phyloP scores from a whole-genome alignment of 192 early-diverging fungal species.

The Backusella sp. region DNA sequence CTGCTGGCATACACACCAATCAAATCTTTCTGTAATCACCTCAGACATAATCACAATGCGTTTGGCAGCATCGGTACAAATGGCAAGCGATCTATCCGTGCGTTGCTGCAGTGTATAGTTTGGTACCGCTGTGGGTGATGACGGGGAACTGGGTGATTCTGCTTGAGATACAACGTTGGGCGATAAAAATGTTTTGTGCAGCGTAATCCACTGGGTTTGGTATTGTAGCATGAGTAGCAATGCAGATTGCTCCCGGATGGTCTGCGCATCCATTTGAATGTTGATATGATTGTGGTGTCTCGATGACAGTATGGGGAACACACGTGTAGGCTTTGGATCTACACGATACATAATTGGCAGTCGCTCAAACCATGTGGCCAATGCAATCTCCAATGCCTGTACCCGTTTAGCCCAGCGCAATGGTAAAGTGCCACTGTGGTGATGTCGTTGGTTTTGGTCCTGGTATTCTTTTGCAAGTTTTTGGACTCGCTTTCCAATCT shows the following conservation, averaged over 20 bases:
- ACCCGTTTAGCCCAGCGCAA: conserved; percentile 15
- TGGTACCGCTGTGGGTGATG: background rate
- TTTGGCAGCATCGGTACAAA: conserved; percentile 30
- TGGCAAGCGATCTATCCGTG: conserved; percentile 22
- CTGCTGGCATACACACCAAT: conserved; percentile 34
- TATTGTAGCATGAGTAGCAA: conserved; percentile 36
- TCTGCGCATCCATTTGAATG: conserved; percentile 16
- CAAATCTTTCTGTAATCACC: conserved; percentile 19
- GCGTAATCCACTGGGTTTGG: conserved; percentile 34
- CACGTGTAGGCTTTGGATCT: conserved; percentile 6
- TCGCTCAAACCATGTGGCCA: conserved; percentile 27
- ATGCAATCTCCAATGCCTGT: conserved; percentile 20
- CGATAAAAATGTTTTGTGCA: conserved; percentile 33
- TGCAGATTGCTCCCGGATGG: conserved; percentile 19
- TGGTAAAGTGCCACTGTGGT: conserved; percentile 8
- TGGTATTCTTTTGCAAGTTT: conserved; percentile 18
- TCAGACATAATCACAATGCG: conserved; percentile 25
- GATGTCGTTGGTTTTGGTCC: background rate
- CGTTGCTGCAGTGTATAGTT: background rate
- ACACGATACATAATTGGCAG: conserved; percentile 22
- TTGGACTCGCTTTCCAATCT: conserved; percentile 31
- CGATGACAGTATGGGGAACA: conserved; percentile 4
- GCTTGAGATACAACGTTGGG: background rate
- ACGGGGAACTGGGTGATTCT: background rate
- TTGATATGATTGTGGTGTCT: background rate